These are phyloP conservation scores for Rubia yunnanensis DNA, from an alignment of 257 asterid species.

Conservation along the genomic window DNA sequence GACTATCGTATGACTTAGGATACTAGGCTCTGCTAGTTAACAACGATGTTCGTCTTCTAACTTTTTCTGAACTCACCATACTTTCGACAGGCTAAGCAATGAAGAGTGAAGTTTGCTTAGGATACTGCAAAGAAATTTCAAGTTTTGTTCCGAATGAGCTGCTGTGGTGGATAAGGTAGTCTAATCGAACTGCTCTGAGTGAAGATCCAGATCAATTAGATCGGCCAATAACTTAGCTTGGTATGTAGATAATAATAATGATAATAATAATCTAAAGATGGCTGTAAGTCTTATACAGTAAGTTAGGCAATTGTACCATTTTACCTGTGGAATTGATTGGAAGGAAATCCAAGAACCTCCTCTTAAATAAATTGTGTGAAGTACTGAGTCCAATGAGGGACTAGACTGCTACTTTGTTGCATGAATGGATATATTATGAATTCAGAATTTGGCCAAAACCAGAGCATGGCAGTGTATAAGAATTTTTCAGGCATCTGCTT, in stretches of 20 bases:
- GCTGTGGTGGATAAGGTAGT: conserved; percentile 6
- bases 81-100: conserved; percentile 47
- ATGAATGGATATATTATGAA: conserved; percentile 7
- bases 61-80: neutral
- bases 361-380: conserved; percentile 19
- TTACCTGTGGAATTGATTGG: conserved; percentile 11
- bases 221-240: conserved; percentile 21
- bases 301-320: conserved; percentile 14
- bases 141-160: conserved; percentile 18
- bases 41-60: neutral
- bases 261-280: conserved; percentile 12
- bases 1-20: neutral
- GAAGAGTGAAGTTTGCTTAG: conserved; percentile 19
- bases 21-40: neutral
- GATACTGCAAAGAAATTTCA: conserved; percentile 7
- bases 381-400: conserved; percentile 5
- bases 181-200: conserved; percentile 3
- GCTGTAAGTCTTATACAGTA: conserved; percentile 12
- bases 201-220: conserved; percentile 11
- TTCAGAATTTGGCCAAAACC: neutral
- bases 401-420: neutral
- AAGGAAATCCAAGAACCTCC: conserved; percentile 19
- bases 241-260: conserved; percentile 42
- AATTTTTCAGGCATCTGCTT: neutral
- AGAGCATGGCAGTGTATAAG: neutral